A percentile compares a stretch with the other conserved stretches of the same genome.
Evolutionary conservation across 108 stramenopile species (phyloP).

Genomic region (Nitzschia sp.): DNA sequence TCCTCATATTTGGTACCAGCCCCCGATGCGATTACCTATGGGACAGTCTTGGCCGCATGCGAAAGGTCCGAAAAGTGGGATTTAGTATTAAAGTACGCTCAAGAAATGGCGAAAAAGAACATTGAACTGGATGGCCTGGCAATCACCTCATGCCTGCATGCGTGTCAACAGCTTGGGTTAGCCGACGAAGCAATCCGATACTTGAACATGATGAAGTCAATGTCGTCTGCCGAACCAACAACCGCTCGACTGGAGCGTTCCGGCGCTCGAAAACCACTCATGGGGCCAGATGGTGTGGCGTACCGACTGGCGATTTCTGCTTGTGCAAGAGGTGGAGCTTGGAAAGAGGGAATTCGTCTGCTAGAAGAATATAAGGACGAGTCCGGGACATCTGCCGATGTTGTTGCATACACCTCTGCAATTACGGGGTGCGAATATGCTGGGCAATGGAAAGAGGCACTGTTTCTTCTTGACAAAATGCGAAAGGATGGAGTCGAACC

Average conservation of each 20-base stretch:
- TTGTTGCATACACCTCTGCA: conserved; percentile 76
- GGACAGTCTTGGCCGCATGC: conserved; percentile 79
- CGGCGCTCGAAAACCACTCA: conserved; percentile 52
- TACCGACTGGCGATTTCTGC: conserved; percentile 82
- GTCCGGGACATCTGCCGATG: conserved; percentile 48
- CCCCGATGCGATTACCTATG: conserved; percentile 80
- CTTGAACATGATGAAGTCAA: conserved; percentile 65
- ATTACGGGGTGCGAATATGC: conserved; percentile 82
- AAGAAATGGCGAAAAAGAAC: conserved; percentile 45
- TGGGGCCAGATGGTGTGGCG: conserved; percentile 78
- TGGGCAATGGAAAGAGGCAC: conserved; percentile 71
- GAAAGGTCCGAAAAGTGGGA: conserved; percentile 71
- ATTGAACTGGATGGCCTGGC: conserved; percentile 67
- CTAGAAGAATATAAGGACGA: conserved; percentile 51
- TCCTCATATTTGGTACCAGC: conserved; percentile 27
- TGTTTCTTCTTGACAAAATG: conserved; percentile 67
- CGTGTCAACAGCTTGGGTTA: conserved; percentile 76
- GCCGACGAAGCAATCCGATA: conserved; percentile 67
- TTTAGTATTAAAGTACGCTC: conserved; percentile 52
- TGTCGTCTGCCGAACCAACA: conserved; percentile 13
- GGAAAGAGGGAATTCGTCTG: conserved; percentile 60
- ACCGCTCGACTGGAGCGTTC: conserved; percentile 50
- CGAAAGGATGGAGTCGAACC: conserved; percentile 64
- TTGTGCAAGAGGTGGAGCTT: conserved; percentile 73
- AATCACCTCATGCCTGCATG: conserved; percentile 66